Base-by-base conservation (phyloP, 2,329 filamentous ascomycete species). In the Fusarium paranaense region DNA sequence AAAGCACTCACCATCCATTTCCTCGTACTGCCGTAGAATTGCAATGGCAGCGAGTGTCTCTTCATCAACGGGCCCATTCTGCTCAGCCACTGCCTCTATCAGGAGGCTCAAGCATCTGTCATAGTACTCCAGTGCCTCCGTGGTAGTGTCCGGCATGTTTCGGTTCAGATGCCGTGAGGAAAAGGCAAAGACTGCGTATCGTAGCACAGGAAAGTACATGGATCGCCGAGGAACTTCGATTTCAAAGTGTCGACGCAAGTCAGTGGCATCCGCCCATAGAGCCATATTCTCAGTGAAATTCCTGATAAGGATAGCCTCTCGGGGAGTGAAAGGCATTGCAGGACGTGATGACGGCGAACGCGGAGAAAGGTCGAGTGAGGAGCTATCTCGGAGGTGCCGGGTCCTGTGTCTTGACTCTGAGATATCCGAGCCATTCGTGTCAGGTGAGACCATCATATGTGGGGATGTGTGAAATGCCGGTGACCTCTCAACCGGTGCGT, bases 171-270 rank as follows among this genome's bases (percentile, higher is more conserved):
- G 54, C 2, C 54, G 5, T 11, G 33, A 73, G 7, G 71, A 73
- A 35, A 73, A 73, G 4, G 71, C 69, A 45, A 67, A 73, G 2
- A 73, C 71, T 2, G 71, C 69, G 20, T 73, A 69, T 9, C 71
- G 63, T n/a, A 73, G 38, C 4, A 73, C 71, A 5, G 71, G 71
- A 45, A 71, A 73, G 32, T 59, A 61, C 20, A 73, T 57, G 2
- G 69, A 50, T 35, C 71, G 61, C 1, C 69, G 63, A 18, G 71
- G 71, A 5, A 73, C 71, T 54, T 73, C 71, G 25, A 73, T 62
- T 52, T 73, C 71, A 38, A 73, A 73, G 45, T 73, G 69, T 1
- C 71, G 71, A 22, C 62, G 67, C 30, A 73, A 14, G 33, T 73
- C 71, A 7, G 71, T 73, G 2, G 65, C 61, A 18, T 73, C 71